Evolutionary conservation across 2,329 filamentous ascomycete genomes (phyloP), one percentile per base, ranked within the genome.

Genomic region (Colletotrichum scovillei): DNA sequence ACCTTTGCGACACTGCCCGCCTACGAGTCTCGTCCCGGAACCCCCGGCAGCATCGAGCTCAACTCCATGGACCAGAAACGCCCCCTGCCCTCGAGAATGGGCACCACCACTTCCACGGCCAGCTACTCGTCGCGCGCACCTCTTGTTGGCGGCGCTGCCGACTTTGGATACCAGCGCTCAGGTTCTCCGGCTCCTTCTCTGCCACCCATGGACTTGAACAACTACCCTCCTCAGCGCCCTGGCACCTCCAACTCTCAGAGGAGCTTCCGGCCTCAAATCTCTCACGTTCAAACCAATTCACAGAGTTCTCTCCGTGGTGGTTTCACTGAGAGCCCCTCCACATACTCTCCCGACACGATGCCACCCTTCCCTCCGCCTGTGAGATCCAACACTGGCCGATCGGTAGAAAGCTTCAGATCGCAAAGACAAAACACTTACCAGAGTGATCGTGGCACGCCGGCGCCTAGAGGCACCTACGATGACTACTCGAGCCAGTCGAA

Each of bases 71-170:
- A 87, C 76, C 88, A 87, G 76, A 87, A 86, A 81, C 87, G 83
- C 67, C 88, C 86, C 52, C 76, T 83, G 73, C 85, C 83, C 77
- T 78, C 86, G 75, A 82, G 88, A 79, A 81, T 81, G 82, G 80
- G 83, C 65, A 93, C 93, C 0, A 86, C 88, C 74, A 83, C 84
- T 22, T 92, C 92, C 0, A 83, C 82, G 35, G 85, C 85, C n/a
- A 93, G 88, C 78, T 92, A 91, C 78, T 89, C 87, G 14, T 91
- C 92, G 3, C 90, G 92, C 73, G 88, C 89, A 8, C 90, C 93
- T 1, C 86, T 94, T 6, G 82, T 93, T 49, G 82, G 84, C 22
- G 86, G 89, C 72, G 91, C 91, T 6, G 87, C 88, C 38, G 86
- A 88, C 7, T 92, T 93, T 89, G 91, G 91, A 24, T 88, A 87